Base-by-base conservation (phyloP, 1,139 yeast species). In the Torulaspora pretoriensis region DNA sequence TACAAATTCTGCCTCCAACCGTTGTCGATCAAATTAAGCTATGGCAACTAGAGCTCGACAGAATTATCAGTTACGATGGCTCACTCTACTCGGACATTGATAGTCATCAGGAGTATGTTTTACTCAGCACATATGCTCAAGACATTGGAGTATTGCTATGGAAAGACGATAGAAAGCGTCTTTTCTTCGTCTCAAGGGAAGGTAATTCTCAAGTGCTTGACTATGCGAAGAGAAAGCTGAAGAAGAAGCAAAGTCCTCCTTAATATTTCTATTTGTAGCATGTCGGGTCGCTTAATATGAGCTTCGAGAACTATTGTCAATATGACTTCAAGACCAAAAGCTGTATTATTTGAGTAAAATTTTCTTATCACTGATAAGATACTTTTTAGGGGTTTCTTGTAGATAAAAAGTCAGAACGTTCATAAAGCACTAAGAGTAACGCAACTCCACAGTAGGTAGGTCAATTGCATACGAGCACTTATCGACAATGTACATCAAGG, bases 41-140 rank as follows among this genome's bases (percentile, higher is more conserved):
- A 45, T 92, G 99, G 99, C 98, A 92, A 68, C 72, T 92, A 51
- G 99, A 92, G 62, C 69, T 90, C 70, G 98, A 92, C 63, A 77
- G 99, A 67, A 86, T 92, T 51, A 83, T 85, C 58, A 80, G 95
- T 0, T 86, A 81, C 45, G 89, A 83, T 32, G 99, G 99, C 0
- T 90, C 83, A 52, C 67, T 92, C 42, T 92, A 87, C 67, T 83
- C 88, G 45, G 97, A 90, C 59, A 92, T 92, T 63, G 73, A 82
- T 22, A 83, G 75, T 51, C 84, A 78, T 47, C 78, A 79, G 51
- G 98, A 94, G 61, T 92, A 78, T 62, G 86, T 83, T 38, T 71
- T 78, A 26, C 73, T 89, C 36, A 75, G 79, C 29, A 78, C 76
- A 44, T 94, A 90, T 61, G 96, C 97, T 3, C 78, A 79, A 31